A percentile compares a stretch with the other conserved stretches of the same genome.
phyloP scores from a whole-genome alignment of 805 yeast genomes.

The Starmerella floris region DNA sequence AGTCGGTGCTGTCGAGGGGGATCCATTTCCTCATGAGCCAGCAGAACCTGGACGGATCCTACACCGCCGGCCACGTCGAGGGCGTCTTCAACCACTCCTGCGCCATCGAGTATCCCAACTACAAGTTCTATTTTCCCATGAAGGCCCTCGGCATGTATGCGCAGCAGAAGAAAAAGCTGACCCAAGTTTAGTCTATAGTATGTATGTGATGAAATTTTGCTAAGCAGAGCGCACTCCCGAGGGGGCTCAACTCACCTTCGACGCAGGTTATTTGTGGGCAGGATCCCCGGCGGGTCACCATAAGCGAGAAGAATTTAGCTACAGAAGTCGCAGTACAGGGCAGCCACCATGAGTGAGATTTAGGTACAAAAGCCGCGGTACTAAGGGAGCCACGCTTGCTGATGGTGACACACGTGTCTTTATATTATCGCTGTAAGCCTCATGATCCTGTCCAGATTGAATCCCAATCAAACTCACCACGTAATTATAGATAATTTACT shows the following conservation, averaged over 20 bases:
- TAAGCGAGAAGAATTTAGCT: too few species aligned
- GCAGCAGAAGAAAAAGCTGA: slow-evolving; percentile 1
- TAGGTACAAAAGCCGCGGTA: too few species aligned
- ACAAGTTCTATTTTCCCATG: slow-evolving; percentile 75
- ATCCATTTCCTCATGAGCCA: slow-evolving; percentile 46
- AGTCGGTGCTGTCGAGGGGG: slow-evolving; percentile 48
- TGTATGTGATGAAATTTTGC: neutral
- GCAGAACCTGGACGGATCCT: slow-evolving; percentile 68
- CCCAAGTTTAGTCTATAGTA: neutral
- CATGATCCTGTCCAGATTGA: too few species aligned
- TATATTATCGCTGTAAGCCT: too few species aligned
- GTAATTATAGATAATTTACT: too few species aligned
- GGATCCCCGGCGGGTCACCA: too few species aligned
- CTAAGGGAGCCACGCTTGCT: too few species aligned
- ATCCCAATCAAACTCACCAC: too few species aligned
- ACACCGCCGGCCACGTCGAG: slow-evolving; percentile 72
- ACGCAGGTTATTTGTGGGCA: neutral
- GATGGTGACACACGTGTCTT: too few species aligned
- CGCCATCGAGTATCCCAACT: slow-evolving; percentile 92
- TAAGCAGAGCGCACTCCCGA: neutral
- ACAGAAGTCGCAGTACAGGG: too few species aligned
- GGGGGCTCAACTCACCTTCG: neutral
- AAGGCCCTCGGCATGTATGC: slow-evolving; percentile 78
- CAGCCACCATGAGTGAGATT: too few species aligned
- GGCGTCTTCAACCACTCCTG: slow-evolving; percentile 93